Conservation (phyloP, 2,329 filamentous ascomycete species). For the Coniochaeta sp. region DNA sequence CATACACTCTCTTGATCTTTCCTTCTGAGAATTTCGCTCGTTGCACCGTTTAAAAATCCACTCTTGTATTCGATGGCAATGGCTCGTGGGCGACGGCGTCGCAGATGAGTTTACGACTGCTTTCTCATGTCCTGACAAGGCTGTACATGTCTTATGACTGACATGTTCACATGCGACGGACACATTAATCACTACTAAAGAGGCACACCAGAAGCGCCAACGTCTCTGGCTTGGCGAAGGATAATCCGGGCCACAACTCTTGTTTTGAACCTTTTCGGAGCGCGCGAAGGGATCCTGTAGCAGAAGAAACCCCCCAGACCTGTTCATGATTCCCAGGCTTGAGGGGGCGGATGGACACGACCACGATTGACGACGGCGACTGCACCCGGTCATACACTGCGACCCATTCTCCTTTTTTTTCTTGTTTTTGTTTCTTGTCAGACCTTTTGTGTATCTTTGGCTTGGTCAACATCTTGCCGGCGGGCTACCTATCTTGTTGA, state of each 20-base stretch:
- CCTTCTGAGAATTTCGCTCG: not conserved
- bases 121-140: constrained; percentile 2
- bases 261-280: not conserved
- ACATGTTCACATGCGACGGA: constrained; percentile 11
- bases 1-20: constrained; percentile 18
- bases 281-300: not conserved
- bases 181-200: constrained; percentile 11
- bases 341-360: not conserved
- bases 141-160: constrained; percentile 2
- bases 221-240: not conserved
- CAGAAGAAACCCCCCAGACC: not conserved
- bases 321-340: not conserved
- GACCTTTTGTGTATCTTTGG: not conserved
- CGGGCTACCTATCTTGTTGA: not conserved
- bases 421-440: not conserved
- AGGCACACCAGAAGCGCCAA: not conserved
- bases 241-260: not conserved
- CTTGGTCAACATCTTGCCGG: not conserved
- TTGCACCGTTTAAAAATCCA: not conserved
- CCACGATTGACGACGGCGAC: not conserved
- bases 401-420: not conserved
- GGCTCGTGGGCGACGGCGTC: not conserved
- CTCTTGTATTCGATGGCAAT: constrained; percentile 1
- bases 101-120: constrained; percentile 3
- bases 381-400: not conserved